Base-by-base conservation (phyloP, 2,329 filamentous ascomycete species). In the Colletotrichum eleusines region DNA sequence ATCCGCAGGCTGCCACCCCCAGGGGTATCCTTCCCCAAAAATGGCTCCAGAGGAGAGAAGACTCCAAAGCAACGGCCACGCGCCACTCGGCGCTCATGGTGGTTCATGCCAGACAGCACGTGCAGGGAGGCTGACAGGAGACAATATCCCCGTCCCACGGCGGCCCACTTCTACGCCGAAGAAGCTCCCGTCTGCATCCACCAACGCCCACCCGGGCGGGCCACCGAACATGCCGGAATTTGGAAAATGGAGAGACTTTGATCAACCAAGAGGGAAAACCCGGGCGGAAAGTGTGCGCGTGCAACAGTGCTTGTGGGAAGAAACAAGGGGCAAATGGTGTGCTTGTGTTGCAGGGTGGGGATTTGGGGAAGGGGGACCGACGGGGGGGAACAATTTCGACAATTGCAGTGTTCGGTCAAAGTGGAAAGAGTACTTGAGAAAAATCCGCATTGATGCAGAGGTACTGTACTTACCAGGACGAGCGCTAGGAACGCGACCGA, bases 101-200 rank as follows among this genome's bases (percentile, higher is more conserved):
- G 57, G 57, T 42, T 48, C 28, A 46, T 44, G 40, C 50, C 60
- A 26, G 46, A 50, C 51, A n/a, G 48, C 58, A 54, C 40, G 20
- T 23, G 58, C 48, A 54, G 51, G 60, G 42, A 50, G 62, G 33
- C 51, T 58, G 67, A 61, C 40, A 66, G 38, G 63, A 42, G 67
- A 70, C 64, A 66, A 63, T 51, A 44, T 61, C 51, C 63, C 64
- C 58, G 64, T 60, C 60, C 68, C 64, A 71, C 55, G 57, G 64
- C 33, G 54, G 16, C 64, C 68, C 68, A 71, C 63, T 71, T 71
- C 68, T 68, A 51, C 68, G 68, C 68, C 68, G 68, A 71, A 71
- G 64, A 71, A 71, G 64, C 64, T 68, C 68, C 68, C 68, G 68
- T 58, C 53, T 9, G 38, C 46, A 50, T 67, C 64, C 64, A 67